Base-by-base conservation (phyloP, 331 rosid genomes). In the Erythrophleum ivorense region DNA sequence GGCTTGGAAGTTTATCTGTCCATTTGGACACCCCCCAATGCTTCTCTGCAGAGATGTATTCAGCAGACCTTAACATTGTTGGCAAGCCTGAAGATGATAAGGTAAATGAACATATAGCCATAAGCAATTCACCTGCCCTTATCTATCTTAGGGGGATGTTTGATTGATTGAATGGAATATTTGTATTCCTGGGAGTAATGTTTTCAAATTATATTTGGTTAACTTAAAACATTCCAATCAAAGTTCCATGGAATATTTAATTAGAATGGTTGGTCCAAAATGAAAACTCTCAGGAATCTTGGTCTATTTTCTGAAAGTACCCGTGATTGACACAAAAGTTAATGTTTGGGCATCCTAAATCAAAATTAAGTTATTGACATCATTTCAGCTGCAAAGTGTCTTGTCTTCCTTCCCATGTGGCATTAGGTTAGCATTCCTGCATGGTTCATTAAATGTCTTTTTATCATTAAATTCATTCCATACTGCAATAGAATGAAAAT, bases 11-110 rank as follows among this genome's bases (percentile, higher is more conserved):
- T 85, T 92, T 96, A 89, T 92, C 99, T 48, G 89, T 96, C 71
- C 99, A 96, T 91, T 77, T 96, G 88, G 99, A 96, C 69, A 85
- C 98, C 70, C 98, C 97, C 63, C 99, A 96, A 59, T 94, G 98
- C 88, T 96, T 96, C 88, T 89, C 95, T 24, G 98, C 99, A 45
- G 99, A 96, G 88, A 94, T 96, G 99, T 96, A 96, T 87, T 96
- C 98, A 0, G 94, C 84, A 9, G 99, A 96, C 79, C 97, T 96
- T 36, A 94, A 87, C 90, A 92, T 96, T 86, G 86, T 73, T 8
- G 98, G 97, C 83, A 96, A 94, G 88, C 97, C 98, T n/a, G 99
- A 96, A 86, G 99, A 96, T 82, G 99, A 96, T 67, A 96, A 96
- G 98, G 99, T 96, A 84, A 73, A 69, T 63, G 57, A 63, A 57